Percentiles rank a stretch among this genome's conserved stretches.
These are phyloP conservation scores for Umbilicaria muhlenbergii DNA, from an alignment of 495 filamentous ascomycete species.

Conservation along the genomic window DNA sequence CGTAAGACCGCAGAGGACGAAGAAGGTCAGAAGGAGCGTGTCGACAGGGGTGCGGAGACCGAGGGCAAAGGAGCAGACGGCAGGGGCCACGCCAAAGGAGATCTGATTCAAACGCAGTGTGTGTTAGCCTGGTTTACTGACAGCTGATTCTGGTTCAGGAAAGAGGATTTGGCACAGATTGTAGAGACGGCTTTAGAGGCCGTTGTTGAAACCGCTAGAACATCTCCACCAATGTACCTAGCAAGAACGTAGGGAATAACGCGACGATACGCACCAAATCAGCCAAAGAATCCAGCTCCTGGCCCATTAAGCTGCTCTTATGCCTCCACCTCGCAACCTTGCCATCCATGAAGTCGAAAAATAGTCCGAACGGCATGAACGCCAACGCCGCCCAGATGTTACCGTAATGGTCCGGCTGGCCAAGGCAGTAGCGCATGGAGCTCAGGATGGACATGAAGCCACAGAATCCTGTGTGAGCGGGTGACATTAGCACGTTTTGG, in stretches of 20 bases:
- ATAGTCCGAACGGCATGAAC: conserved; percentile 85
- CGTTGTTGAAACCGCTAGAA: too few relatives aligned
- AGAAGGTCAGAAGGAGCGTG: conserved; percentile 71
- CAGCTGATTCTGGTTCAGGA: too few relatives aligned
- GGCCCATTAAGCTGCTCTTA: conserved; percentile 93
- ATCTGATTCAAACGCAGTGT: conserved; percentile 36
- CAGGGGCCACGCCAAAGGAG: conserved; percentile 88
- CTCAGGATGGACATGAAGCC: conserved; percentile 87
- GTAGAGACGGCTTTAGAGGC: too few relatives aligned
- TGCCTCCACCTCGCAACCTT: conserved; percentile 89
- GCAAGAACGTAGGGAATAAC: background rate
- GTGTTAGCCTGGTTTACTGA: too few relatives aligned
- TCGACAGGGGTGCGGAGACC: conserved; percentile 78
- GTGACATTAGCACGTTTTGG: background rate
- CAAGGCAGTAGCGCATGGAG: conserved; percentile 84
- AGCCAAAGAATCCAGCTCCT: conserved; percentile 93
- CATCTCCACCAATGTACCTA: too few relatives aligned
- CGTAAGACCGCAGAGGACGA: conserved; percentile 89
- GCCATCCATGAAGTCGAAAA: conserved; percentile 98
- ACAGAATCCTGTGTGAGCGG: conserved; percentile 29
- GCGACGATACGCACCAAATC: conserved; percentile 53
- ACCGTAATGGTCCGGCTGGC: conserved; percentile 43
- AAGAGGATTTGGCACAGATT: too few relatives aligned
- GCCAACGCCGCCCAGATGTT: conserved; percentile 68
- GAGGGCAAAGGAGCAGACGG: conserved; percentile 72